phyloP scores from a whole-genome alignment of 164 flowering plant genomes.

The Umbellularia californica region DNA sequence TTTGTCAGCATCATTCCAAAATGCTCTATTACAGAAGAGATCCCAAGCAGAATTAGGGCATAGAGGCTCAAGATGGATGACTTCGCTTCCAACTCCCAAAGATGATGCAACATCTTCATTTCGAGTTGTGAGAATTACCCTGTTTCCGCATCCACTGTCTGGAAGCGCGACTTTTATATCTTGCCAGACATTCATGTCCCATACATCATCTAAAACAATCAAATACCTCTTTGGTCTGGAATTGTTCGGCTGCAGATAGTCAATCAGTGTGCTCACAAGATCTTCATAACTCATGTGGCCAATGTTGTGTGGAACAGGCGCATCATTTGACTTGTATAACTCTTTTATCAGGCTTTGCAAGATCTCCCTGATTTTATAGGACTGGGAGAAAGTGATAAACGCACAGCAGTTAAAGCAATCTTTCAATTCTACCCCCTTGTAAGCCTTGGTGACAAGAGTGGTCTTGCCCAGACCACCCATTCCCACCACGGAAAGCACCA shows the following conservation, averaged over 20 bases:
- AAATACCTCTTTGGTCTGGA: slow-evolving; percentile 18
- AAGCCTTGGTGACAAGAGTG: slow-evolving; percentile 33
- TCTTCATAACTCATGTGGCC: not conserved
- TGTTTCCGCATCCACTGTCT: slow-evolving; percentile 26
- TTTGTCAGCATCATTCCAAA: not conserved
- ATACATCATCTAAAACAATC: slow-evolving; percentile 45
- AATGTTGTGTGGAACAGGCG: not conserved
- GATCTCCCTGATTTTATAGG: not conserved
- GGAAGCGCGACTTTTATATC: not conserved
- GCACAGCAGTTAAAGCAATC: slow-evolving; percentile 27
- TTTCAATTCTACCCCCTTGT: slow-evolving; percentile 9
- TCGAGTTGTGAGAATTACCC: slow-evolving; percentile 33
- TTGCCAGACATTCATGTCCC: slow-evolving; percentile 10
- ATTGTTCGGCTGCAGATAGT: not conserved
- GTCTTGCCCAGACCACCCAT: slow-evolving; percentile 66
- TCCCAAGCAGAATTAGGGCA: not conserved
- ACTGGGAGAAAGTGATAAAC: slow-evolving; percentile 34
- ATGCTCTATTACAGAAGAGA: slow-evolving; percentile 6
- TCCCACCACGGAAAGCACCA: slow-evolving; percentile 40
- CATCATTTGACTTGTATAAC: not conserved
- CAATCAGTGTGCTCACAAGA: not conserved
- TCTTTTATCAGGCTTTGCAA: not conserved
- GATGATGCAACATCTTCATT: slow-evolving; percentile 28
- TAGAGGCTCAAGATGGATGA: not conserved
- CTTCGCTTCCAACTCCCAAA: slow-evolving; percentile 15